Evolutionary conservation across 2,329 filamentous ascomycete genomes (phyloP).

Genomic region (Neoscytalidium dimidiatum): DNA sequence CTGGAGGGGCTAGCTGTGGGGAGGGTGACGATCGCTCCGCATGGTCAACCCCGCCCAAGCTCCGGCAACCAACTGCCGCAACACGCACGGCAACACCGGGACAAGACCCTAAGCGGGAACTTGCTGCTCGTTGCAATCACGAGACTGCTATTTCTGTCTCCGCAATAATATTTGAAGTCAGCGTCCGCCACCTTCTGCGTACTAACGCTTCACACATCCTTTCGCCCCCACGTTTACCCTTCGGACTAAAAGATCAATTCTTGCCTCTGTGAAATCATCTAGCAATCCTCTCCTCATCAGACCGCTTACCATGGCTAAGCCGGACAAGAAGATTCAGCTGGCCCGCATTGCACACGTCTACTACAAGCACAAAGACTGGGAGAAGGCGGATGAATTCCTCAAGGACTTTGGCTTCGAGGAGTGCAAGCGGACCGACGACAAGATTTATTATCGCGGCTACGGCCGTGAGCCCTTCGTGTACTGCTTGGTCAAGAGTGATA

Average conservation of each 20-base stretch:
- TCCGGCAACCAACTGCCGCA: slow-evolving; percentile 15
- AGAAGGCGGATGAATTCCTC: slow-evolving; percentile 22
- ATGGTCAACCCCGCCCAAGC: slow-evolving; percentile 10
- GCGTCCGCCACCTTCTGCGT: not conserved
- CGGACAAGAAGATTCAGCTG: slow-evolving; percentile 17
- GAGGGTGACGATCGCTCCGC: slow-evolving; percentile 16
- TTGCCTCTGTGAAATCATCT: too few relatives aligned
- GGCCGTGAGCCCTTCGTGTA: slow-evolving; percentile 60
- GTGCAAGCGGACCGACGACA: slow-evolving; percentile 24
- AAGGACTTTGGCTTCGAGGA: slow-evolving; percentile 25
- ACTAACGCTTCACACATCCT: not conserved
- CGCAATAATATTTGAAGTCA: slow-evolving; percentile 3
- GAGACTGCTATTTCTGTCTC: slow-evolving; percentile 7
- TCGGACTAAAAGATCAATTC: too few relatives aligned
- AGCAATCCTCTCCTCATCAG: not conserved
- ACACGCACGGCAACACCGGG: not conserved
- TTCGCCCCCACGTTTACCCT: not conserved
- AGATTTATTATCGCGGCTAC: slow-evolving; percentile 60
- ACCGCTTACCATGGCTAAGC: slow-evolving; percentile 8
- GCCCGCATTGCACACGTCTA: slow-evolving; percentile 22
- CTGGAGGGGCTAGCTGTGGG: slow-evolving; percentile 15
- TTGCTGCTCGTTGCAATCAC: not conserved
- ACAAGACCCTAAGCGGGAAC: not conserved
- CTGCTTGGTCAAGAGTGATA: slow-evolving; percentile 47
- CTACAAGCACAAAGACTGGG: slow-evolving; percentile 24